A percentile compares a stretch with the other conserved stretches of the same genome.
phyloP scores from a whole-genome alignment of 495 filamentous ascomycete genomes.

The Aspergillus coremiiformis region DNA sequence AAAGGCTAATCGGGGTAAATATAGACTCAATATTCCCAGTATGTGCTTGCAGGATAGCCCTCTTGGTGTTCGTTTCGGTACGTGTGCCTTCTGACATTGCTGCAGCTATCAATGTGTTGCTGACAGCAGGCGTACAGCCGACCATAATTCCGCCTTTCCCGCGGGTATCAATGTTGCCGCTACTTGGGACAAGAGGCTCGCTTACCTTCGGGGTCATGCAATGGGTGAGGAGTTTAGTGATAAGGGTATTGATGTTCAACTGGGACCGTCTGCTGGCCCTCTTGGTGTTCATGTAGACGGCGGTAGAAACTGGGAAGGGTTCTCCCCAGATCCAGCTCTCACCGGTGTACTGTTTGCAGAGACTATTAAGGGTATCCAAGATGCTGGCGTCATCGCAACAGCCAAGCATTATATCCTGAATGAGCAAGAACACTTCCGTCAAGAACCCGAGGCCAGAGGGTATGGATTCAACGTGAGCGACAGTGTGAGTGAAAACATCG shows the following conservation, averaged over 20 bases:
- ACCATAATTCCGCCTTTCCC: slow-evolving; percentile 74
- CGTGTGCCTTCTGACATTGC: not conserved
- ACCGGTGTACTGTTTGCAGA: slow-evolving; percentile 67
- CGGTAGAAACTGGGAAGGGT: slow-evolving; percentile 81
- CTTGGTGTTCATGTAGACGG: slow-evolving; percentile 65
- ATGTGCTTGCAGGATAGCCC: slow-evolving; percentile 90
- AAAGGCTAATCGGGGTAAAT: not conserved
- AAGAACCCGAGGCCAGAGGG: slow-evolving; percentile 52
- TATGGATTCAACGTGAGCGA: slow-evolving; percentile 61
- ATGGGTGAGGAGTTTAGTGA: slow-evolving; percentile 74
- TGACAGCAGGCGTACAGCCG: slow-evolving; percentile 37
- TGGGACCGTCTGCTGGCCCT: slow-evolving; percentile 88
- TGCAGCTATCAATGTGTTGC: not conserved
- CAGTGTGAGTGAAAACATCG: slow-evolving; percentile 70
- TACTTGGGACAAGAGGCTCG: slow-evolving; percentile 66
- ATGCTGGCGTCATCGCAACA: slow-evolving; percentile 71
- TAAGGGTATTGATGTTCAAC: slow-evolving; percentile 77
- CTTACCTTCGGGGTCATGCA: slow-evolving; percentile 66
- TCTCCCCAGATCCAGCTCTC: slow-evolving; percentile 66
- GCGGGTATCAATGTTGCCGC: slow-evolving; percentile 77
- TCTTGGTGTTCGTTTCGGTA: slow-evolving; percentile 69
- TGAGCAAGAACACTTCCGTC: slow-evolving; percentile 77
- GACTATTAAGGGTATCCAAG: slow-evolving; percentile 74
- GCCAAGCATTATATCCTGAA: slow-evolving; percentile 78
- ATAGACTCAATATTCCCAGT: slow-evolving; percentile 69